Evolutionary conservation across 768 basidiomycete genomes (phyloP).

Genomic region (Rhodotorula diobovata): DNA sequence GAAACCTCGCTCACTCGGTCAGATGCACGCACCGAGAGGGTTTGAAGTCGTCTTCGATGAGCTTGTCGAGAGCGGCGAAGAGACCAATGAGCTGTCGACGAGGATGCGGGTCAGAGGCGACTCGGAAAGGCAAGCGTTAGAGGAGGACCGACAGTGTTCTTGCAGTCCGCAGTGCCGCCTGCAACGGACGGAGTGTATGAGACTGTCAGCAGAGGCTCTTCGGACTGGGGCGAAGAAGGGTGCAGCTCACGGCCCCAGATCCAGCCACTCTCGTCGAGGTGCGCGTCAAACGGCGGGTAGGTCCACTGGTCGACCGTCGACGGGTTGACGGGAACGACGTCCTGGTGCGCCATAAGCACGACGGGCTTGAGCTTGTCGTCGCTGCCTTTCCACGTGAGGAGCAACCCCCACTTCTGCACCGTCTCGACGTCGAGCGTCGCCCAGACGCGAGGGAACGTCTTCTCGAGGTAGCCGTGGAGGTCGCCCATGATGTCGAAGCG

Average conservation of each 20-base stretch:
- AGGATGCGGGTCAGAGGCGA: neutral
- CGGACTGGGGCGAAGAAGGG: neutral
- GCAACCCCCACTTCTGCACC: conserved; percentile 71
- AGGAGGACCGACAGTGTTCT: conserved; percentile 8
- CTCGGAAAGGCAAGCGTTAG: neutral
- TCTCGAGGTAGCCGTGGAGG: conserved; percentile 31
- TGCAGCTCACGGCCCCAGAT: conserved; percentile 24
- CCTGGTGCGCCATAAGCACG: conserved; percentile 47
- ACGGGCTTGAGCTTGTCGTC: conserved; percentile 63
- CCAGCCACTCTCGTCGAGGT: conserved; percentile 31
- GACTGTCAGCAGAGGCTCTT: neutral
- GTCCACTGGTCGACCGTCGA: conserved; percentile 27
- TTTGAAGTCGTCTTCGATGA: conserved; percentile 60
- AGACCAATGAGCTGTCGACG: conserved; percentile 23
- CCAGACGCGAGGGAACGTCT: conserved; percentile 47
- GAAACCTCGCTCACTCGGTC: too few species aligned
- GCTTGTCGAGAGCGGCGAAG: conserved; percentile 56
- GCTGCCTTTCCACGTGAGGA: conserved; percentile 68
- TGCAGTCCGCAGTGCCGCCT: conserved; percentile 32
- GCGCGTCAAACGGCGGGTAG: conserved; percentile 29
- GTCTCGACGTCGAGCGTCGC: conserved; percentile 59
- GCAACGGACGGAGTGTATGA: neutral
- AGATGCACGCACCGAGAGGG: conserved; percentile 58
- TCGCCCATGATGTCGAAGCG: conserved; percentile 6
- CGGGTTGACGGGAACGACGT: conserved; percentile 33